Percentiles rank a stretch among this genome's conserved stretches.
Evolutionary conservation across 768 basidiomycete genomes (phyloP).

Genomic region (Paxillus rubicundulus): DNA sequence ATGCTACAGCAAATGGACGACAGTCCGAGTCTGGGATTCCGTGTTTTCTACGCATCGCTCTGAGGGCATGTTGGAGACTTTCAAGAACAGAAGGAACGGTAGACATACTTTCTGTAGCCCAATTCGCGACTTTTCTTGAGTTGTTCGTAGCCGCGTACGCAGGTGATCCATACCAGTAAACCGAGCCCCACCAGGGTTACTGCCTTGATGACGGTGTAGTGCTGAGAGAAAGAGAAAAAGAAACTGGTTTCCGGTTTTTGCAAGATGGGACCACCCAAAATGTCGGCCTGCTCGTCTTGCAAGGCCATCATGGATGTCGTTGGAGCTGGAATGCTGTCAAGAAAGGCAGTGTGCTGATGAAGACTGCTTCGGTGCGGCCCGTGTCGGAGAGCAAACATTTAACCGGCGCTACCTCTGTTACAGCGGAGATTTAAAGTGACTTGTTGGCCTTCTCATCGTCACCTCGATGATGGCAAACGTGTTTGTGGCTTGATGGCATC

Average conservation of each 20-base stretch:
- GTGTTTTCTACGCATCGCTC: constrained; percentile 70
- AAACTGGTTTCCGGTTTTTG: constrained; percentile 32
- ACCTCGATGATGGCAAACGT: not conserved
- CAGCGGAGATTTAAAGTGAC: not conserved
- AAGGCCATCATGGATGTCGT: constrained; percentile 42
- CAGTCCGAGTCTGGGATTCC: constrained; percentile 84
- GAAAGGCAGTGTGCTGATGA: constrained; percentile 11
- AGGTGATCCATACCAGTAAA: constrained; percentile 34
- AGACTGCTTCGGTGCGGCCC: constrained; percentile 16
- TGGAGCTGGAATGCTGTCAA: constrained; percentile 23
- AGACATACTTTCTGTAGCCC: constrained; percentile 60
- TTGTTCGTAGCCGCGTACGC: constrained; percentile 41
- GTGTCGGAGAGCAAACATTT: constrained; percentile 19
- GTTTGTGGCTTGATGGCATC: not conserved
- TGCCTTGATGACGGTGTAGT: constrained; percentile 37
- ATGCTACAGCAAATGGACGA: constrained; percentile 86
- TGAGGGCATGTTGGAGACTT: constrained; percentile 29
- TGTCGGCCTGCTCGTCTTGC: constrained; percentile 66
- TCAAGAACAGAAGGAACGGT: not conserved
- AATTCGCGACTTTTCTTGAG: constrained; percentile 61
- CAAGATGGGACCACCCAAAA: constrained; percentile 58
- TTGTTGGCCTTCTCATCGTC: too few species aligned
- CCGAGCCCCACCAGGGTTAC: constrained; percentile 35
- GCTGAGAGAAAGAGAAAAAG: constrained; percentile 32
- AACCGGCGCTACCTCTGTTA: constrained; percentile 18